phyloP scores from a whole-genome alignment of 345 rosid species.

The Eucalyptus decipiens region DNA sequence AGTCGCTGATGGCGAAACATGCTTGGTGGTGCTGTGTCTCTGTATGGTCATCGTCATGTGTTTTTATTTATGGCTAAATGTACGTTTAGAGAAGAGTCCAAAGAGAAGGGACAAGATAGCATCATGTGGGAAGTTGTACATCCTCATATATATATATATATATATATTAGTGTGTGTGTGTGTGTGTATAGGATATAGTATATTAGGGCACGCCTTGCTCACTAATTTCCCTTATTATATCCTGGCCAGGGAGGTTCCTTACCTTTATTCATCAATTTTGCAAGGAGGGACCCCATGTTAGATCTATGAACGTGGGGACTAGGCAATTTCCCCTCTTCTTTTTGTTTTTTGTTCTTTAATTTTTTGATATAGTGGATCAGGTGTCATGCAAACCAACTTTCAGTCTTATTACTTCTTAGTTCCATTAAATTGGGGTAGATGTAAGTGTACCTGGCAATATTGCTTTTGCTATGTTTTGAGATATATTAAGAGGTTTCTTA shows the following conservation, averaged over 20 bases:
- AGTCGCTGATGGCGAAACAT: background rate
- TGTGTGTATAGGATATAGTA: slow-evolving; percentile 12
- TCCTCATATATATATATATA: background rate
- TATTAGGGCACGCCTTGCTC: slow-evolving; percentile 23
- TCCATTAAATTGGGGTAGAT: background rate
- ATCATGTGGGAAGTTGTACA: slow-evolving; percentile 34
- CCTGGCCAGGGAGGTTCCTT: background rate
- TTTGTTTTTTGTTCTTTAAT: background rate
- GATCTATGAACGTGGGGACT: background rate
- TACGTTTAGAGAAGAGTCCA: slow-evolving; percentile 37
- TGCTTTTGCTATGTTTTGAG: background rate
- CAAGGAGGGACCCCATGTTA: background rate
- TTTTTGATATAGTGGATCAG: background rate
- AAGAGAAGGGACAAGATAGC: slow-evolving; percentile 58
- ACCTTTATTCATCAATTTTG: background rate
- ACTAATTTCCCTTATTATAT: slow-evolving; percentile 4
- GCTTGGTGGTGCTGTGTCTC: background rate
- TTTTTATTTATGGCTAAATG: background rate
- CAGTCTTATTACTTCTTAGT: background rate
- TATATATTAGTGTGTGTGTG: background rate
- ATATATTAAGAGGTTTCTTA: background rate
- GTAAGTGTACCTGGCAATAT: background rate
- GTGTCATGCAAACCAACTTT: background rate
- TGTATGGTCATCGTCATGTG: background rate
- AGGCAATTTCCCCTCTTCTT: background rate